These are phyloP conservation scores for Nicotiana rustica DNA, from an alignment of 305 asterid species.

Conservation along the genomic window DNA sequence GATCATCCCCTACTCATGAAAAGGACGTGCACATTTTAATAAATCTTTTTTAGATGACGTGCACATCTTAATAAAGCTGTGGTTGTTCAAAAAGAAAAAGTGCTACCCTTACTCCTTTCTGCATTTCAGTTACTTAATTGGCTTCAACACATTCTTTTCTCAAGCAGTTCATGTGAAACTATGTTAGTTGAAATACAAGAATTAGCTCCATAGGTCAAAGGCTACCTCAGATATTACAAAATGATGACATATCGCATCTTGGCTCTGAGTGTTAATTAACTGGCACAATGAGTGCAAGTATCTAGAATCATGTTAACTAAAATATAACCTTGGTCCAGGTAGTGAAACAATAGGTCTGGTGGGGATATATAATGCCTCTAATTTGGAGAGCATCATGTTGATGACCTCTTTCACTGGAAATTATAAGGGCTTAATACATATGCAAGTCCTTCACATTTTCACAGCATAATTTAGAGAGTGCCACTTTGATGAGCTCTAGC, in stretches of 20 bases:
- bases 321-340: background rate
- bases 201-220: background rate
- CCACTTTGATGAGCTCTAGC: too few relatives aligned
- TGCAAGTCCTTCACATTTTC: background rate
- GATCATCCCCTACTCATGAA: background rate
- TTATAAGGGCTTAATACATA: background rate
- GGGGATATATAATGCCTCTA: constrained; percentile 1
- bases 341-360: background rate
- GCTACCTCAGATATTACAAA: background rate
- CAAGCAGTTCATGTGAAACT: constrained; percentile 26
- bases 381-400: background rate
- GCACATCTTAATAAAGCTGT: background rate
- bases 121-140: constrained; percentile 2
- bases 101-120: background rate
- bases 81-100: too few relatives aligned
- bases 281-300: background rate
- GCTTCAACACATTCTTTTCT: background rate
- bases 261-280: background rate
- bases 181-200: background rate
- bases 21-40: background rate
- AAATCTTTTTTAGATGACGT: background rate
- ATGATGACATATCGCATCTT: background rate
- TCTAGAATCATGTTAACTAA: background rate
- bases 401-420: background rate
- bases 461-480: too few relatives aligned